These are phyloP conservation scores for Mariannaea elegans DNA, from an alignment of 2,329 filamentous ascomycete genomes.

Conservation along the genomic window DNA sequence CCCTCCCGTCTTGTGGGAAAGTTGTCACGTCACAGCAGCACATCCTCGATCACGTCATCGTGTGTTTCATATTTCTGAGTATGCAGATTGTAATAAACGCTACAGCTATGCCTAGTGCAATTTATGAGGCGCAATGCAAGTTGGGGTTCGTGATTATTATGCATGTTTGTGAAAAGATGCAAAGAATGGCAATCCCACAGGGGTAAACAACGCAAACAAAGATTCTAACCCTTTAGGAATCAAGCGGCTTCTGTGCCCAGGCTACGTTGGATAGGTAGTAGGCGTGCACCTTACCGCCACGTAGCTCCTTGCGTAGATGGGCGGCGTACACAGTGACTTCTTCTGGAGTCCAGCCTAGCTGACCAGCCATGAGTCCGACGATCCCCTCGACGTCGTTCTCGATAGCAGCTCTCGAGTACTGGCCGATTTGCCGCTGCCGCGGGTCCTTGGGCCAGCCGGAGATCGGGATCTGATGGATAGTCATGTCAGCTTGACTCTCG, in stretches of 20 bases:
- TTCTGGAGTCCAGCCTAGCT: conserved; percentile 45
- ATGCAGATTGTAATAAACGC: too few species aligned
- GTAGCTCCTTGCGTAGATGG: conserved; percentile 42
- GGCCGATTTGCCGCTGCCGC: conserved; percentile 47
- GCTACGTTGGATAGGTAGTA: conserved; percentile 38
- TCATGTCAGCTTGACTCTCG: not conserved
- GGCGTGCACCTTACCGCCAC: conserved; percentile 29
- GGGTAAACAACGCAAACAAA: too few species aligned
- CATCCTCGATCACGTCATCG: too few species aligned
- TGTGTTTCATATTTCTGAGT: too few species aligned
- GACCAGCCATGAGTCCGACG: conserved; percentile 41
- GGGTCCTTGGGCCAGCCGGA: conserved; percentile 52
- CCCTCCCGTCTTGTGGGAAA: too few species aligned
- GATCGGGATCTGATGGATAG: conserved; percentile 43
- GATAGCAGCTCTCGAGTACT: conserved; percentile 43
- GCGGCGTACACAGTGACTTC: conserved; percentile 44
- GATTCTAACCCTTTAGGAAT: too few species aligned
- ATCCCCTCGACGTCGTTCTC: conserved; percentile 46
- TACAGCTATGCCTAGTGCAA: too few species aligned
- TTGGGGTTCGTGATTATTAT: too few species aligned
- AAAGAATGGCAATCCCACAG: too few species aligned
- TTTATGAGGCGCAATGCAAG: too few species aligned
- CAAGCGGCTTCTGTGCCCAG: conserved; percentile 40
- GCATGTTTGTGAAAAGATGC: too few species aligned
- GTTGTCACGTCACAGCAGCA: too few species aligned